These are phyloP conservation scores for Globisporangium nodosum DNA, from an alignment of 352 stramenopile genomes.

Conservation along the genomic window DNA sequence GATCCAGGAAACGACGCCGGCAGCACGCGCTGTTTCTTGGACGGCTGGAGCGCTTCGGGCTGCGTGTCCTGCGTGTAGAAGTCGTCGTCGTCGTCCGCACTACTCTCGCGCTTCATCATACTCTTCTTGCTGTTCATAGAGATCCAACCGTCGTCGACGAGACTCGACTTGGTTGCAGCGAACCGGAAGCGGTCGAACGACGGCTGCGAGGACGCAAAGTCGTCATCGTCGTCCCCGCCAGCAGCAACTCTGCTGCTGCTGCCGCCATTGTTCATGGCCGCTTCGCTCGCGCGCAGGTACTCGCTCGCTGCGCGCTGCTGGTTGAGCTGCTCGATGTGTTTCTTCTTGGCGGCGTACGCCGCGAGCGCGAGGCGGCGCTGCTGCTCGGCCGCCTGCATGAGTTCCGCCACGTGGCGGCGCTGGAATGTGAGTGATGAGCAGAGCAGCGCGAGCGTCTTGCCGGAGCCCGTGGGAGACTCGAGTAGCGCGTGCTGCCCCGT, in stretches of 20 bases:
- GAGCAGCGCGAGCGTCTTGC: slow-evolving; percentile 82
- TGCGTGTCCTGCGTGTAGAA: slow-evolving; percentile 4
- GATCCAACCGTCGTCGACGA: slow-evolving; percentile 28
- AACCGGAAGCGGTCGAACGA: slow-evolving; percentile 38
- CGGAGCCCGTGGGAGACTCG: slow-evolving; percentile 78
- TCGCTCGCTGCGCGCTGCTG: slow-evolving; percentile 1
- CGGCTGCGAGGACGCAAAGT: slow-evolving; percentile 34
- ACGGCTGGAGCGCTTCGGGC: neutral
- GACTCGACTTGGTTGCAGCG: neutral
- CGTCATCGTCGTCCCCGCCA: slow-evolving; percentile 31
- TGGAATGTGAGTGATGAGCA: slow-evolving; percentile 84
- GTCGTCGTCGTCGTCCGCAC: slow-evolving; percentile 3
- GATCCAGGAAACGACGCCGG: neutral
- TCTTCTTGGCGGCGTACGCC: slow-evolving; percentile 6
- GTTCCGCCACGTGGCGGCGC: slow-evolving; percentile 38
- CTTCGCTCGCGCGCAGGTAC: slow-evolving; percentile 3
- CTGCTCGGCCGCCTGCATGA: slow-evolving; percentile 21
- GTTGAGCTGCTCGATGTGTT: slow-evolving; percentile 7
- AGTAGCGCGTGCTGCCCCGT: slow-evolving; percentile 75
- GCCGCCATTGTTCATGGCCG: neutral
- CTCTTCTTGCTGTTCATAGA: slow-evolving; percentile 41
- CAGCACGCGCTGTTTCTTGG: slow-evolving; percentile 4
- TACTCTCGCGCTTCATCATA: neutral
- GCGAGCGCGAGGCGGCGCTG: slow-evolving; percentile 10
- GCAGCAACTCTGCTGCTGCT: slow-evolving; percentile 1